Percentiles rank a stretch among this genome's conserved stretches.
These are phyloP conservation scores for Penicillium arizonense DNA, from an alignment of 495 filamentous ascomycete species.

Conservation along the genomic window DNA sequence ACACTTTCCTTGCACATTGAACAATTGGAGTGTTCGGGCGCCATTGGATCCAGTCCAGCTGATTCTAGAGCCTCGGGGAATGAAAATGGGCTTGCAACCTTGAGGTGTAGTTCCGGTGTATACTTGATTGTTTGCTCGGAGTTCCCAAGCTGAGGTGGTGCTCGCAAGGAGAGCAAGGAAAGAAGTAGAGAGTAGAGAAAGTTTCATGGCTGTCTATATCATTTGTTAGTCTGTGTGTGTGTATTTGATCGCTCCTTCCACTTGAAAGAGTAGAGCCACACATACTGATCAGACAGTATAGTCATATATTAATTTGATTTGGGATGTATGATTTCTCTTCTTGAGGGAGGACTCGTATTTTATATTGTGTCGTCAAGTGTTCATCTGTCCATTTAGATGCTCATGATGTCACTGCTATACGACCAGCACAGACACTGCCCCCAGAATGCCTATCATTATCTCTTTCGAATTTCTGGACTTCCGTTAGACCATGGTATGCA, in stretches of 20 bases:
- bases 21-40: constrained; percentile 11
- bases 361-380: no score
- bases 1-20: constrained; percentile 8
- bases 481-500: no score
- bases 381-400: no score
- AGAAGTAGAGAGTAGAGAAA: not conserved
- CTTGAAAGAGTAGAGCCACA: not conserved
- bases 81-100: constrained; percentile 5
- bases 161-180: not conserved
- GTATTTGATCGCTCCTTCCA: not conserved
- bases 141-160: constrained; percentile 4
- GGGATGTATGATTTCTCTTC: no score
- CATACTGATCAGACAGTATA: no score
- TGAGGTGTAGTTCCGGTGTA: constrained; percentile 1
- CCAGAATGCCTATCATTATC: no score
- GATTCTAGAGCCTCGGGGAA: constrained; percentile 12
- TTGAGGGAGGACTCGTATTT: no score
- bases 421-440: no score
- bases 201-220: not conserved
- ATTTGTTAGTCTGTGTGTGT: not conserved
- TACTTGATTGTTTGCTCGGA: not conserved
- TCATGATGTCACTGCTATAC: not conserved
- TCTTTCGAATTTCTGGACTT: no score
- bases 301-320: no score
- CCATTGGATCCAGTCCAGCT: constrained; percentile 15